Conservation (phyloP, 1,139 yeast genomes). For the Waltiozyma sp. region DNA sequence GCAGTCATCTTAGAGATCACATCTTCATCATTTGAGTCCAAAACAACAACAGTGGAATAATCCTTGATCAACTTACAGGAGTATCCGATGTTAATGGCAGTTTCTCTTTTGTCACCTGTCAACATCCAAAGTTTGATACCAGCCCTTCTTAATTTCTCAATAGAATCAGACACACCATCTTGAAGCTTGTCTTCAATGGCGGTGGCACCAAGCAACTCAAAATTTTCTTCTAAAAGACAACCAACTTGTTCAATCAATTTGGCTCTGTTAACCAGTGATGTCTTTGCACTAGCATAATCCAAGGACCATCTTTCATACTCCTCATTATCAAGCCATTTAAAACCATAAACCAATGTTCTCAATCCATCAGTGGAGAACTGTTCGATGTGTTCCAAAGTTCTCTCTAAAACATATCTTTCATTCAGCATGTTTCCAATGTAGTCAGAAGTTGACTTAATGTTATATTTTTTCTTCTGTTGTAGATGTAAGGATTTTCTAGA, state of each 20-base stretch:
- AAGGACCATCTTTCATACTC: conserved; percentile 60
- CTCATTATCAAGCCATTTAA: conserved; percentile 50
- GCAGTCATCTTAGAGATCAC: conserved; percentile 33
- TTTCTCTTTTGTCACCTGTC: conserved; percentile 97
- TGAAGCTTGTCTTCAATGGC: conserved; percentile 97
- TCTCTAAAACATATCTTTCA: conserved; percentile 71
- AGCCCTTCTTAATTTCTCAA: conserved; percentile 87
- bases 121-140: conserved; percentile 96
- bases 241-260: conserved; percentile 64
- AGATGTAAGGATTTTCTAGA: conserved; percentile 55
- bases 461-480: conserved; percentile 48
- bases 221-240: conserved; percentile 50
- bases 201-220: conserved; percentile 79
- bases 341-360: conserved; percentile 78
- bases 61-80: conserved; percentile 91
- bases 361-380: conserved; percentile 92
- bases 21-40: conserved; percentile 50
- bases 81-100: conserved; percentile 99
- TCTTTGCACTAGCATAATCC: conserved; percentile 65
- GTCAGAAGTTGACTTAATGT: conserved; percentile 14
- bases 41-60: conserved; percentile 76
- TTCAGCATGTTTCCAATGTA: conserved; percentile 53
- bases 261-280: conserved; percentile 59
- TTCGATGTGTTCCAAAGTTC: conserved; percentile 81
- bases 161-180: conserved; percentile 97